A percentile compares a stretch with the other conserved stretches of the same genome.
These are phyloP conservation scores for Davidsoniella virescens DNA, from an alignment of 2,329 filamentous ascomycete genomes.

Conservation along the genomic window DNA sequence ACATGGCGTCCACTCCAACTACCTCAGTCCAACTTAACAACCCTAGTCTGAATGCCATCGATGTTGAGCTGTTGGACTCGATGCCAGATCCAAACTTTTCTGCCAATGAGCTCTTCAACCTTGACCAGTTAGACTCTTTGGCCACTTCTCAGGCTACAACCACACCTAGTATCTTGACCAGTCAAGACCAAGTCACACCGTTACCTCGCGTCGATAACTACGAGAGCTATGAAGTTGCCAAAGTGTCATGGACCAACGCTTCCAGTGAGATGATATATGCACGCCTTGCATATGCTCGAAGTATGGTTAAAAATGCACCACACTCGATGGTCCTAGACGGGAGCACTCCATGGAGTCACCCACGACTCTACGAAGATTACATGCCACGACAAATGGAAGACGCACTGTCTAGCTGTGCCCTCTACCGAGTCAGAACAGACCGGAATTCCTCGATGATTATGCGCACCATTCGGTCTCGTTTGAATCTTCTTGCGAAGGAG, in stretches of 20 bases:
- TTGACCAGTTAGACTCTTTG: background rate
- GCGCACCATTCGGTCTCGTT: conserved; percentile 29
- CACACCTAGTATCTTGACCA: too few species aligned
- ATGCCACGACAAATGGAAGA: conserved; percentile 39
- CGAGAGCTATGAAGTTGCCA: too few species aligned
- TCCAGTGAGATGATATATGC: conserved; percentile 17
- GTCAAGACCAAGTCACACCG: too few species aligned
- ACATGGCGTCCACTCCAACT: background rate
- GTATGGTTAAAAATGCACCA: conserved; percentile 34
- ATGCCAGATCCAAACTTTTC: too few species aligned
- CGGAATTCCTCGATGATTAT: conserved; percentile 32
- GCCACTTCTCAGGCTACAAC: background rate
- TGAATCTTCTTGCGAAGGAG: conserved; percentile 26
- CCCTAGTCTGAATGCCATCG: too few species aligned
- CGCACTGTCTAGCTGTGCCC: conserved; percentile 34
- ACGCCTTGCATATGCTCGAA: conserved; percentile 29
- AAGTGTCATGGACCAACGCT: background rate
- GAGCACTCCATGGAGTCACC: conserved; percentile 37
- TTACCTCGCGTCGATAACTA: too few species aligned
- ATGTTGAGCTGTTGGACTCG: too few species aligned
- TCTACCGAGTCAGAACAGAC: conserved; percentile 33
- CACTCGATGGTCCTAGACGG: conserved; percentile 31
- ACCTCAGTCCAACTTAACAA: background rate
- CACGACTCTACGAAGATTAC: conserved; percentile 29
- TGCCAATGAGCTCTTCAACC: too few species aligned